phyloP scores from a whole-genome alignment of 1,139 yeast species.

The Suhomyces bribrorum region DNA sequence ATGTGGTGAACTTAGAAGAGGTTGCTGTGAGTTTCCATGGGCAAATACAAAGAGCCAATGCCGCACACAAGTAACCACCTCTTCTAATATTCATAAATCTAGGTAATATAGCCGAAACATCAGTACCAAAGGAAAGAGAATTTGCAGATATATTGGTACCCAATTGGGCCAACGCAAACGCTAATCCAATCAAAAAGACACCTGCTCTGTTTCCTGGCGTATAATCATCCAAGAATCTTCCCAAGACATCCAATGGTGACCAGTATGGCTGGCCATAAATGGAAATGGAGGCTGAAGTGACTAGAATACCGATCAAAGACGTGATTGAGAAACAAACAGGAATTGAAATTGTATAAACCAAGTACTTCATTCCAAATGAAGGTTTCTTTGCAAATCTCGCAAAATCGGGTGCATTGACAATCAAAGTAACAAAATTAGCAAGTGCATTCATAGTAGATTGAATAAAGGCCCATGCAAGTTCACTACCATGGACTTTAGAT shows the following conservation, averaged over 20 bases:
- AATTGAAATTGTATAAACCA: constrained; percentile 57
- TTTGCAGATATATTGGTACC: constrained; percentile 94
- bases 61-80: constrained; percentile 78
- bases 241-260: constrained; percentile 83
- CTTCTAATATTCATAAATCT: constrained; percentile 66
- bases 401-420: constrained; percentile 88
- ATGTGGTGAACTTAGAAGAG: constrained; percentile 77
- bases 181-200: constrained; percentile 74
- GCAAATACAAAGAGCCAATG: constrained; percentile 72
- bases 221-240: constrained; percentile 60
- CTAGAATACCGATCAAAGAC: constrained; percentile 82
- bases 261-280: constrained; percentile 74
- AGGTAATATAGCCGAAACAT: constrained; percentile 82
- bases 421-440: constrained; percentile 84
- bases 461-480: constrained; percentile 80
- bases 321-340: constrained; percentile 81
- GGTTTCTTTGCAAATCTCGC: constrained; percentile 70
- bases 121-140: constrained; percentile 88
- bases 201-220: constrained; percentile 77
- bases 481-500: constrained; percentile 54
- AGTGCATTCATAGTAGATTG: constrained; percentile 76
- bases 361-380: constrained; percentile 42
- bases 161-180: constrained; percentile 81
- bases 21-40: constrained; percentile 86
- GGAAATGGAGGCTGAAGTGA: constrained; percentile 75